Evolutionary conservation across 1,284 basidiomycete genomes (phyloP).

Genomic region (Cerioporus squamosus): DNA sequence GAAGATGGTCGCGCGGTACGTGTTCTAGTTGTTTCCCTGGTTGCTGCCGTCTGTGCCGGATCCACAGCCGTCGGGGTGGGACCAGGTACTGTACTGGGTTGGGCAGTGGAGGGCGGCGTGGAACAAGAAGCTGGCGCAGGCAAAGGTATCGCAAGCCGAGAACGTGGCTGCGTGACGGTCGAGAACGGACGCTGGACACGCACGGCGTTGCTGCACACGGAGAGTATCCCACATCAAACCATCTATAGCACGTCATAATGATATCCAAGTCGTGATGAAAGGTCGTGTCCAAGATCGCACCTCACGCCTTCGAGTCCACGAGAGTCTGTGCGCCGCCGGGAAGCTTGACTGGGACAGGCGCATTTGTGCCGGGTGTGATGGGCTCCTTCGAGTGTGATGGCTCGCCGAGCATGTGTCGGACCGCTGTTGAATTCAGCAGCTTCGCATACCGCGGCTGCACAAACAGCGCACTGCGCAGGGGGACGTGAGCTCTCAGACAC

Average conservation of each 20-base stretch:
- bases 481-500: not conserved
- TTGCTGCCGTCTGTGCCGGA: not conserved
- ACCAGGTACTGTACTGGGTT: not conserved
- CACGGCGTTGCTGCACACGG: too few relatives aligned
- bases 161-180: too few relatives aligned
- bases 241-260: too few relatives aligned
- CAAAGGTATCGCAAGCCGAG: too few relatives aligned
- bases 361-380: constrained; percentile 22
- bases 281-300: not conserved
- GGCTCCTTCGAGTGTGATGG: constrained; percentile 30
- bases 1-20: not conserved
- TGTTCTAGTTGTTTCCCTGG: constrained; percentile 1
- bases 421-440: constrained; percentile 45
- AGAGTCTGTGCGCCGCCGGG: constrained; percentile 22
- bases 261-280: too few relatives aligned
- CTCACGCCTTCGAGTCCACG: constrained; percentile 14
- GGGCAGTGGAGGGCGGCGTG: not conserved
- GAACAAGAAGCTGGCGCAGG: not conserved
- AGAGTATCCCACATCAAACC: too few relatives aligned
- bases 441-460: constrained; percentile 68
- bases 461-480: constrained; percentile 51
- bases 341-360: constrained; percentile 30
- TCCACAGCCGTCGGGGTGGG: not conserved
- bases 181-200: too few relatives aligned
- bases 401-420: constrained; percentile 35